Evolutionary conservation across 2,329 filamentous ascomycete species (phyloP), one percentile per base, ranked within the genome.

Genomic region (Epichloe scottii): DNA sequence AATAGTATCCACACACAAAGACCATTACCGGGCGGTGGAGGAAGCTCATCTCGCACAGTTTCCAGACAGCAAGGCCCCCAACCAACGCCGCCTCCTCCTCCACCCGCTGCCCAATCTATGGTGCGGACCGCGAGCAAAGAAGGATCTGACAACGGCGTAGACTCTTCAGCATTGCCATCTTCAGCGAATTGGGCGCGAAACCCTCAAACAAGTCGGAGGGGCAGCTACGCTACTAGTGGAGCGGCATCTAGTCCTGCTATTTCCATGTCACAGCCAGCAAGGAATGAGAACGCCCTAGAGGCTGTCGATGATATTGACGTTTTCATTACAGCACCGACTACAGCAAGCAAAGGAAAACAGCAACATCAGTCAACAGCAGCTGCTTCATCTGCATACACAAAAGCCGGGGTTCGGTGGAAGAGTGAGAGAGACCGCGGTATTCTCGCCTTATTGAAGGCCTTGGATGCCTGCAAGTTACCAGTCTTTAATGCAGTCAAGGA

Each of bases 151-250:
- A 78, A 74, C 60, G 81, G 78, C n/a, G 78, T 76, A 19, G 91
- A 96, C 61, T 84, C 84, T 3, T 89, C 93, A 39, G 93, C 89
- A n/a, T 73, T 98, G 41, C 94, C 93, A 2, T 89, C 90, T 1
- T 89, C 90, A 3, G 93, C 91, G 4, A 96, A 85, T 62, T 98
- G 93, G 93, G 93, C 91, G 71, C 73, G 82, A 63, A 79, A 84
- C 62, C 73, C 82, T 51, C 80, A 73, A 66, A 77, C 75, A 53
- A 88, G 79, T 67, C 82, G 82, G 60, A 80, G 78, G 58, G 87
- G 80, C 54, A 95, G 89, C 60, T 81, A 89, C 58, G 85, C 87
- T 34, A 90, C 87, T 0, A 94, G 85, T 61, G 83, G 81, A 56
- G 85, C 87, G 19, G 82, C 87, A 26, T 84, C 89, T 2, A 96